Evolutionary conservation across 1,139 yeast species (phyloP).

Genomic region (Protomyces inouyei): DNA sequence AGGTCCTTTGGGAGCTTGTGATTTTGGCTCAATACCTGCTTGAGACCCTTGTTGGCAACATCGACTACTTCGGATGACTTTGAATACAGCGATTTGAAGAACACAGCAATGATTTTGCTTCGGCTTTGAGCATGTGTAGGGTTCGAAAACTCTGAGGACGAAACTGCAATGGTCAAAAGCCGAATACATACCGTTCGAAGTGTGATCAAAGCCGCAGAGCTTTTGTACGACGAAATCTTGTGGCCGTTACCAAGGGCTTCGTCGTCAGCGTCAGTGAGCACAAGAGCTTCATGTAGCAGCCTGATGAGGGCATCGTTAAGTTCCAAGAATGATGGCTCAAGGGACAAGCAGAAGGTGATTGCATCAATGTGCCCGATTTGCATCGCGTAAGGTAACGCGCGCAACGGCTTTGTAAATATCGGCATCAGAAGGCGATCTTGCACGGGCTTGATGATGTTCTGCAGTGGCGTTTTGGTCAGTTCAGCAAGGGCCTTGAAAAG

Average conservation of each 20-base stretch:
- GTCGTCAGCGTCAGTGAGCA: conserved; percentile 95
- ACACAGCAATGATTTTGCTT: conserved; percentile 82
- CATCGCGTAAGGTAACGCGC: conserved; percentile 97
- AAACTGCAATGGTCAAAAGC: conserved; percentile 73
- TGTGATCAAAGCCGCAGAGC: conserved; percentile 80
- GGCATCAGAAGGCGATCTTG: conserved; percentile 81
- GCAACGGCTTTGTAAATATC: conserved; percentile 89
- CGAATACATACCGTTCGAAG: conserved; percentile 85
- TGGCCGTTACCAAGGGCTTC: conserved; percentile 87
- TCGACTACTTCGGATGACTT: conserved; percentile 81
- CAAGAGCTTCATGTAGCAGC: conserved; percentile 80
- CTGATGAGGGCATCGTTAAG: conserved; percentile 86
- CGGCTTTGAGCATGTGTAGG: conserved; percentile 74
- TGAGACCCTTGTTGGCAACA: conserved; percentile 87
- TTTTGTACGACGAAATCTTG: conserved; percentile 75
- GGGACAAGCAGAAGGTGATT: conserved; percentile 76
- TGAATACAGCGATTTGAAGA: conserved; percentile 87
- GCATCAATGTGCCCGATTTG: conserved; percentile 98
- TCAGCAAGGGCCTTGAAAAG: conserved; percentile 65
- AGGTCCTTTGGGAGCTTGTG: conserved; percentile 88
- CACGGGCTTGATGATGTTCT: conserved; percentile 74
- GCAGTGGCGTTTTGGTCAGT: conserved; percentile 62
- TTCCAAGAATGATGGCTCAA: conserved; percentile 74
- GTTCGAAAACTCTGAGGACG: conserved; percentile 61
- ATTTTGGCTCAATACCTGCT: conserved; percentile 76